phyloP scores from a whole-genome alignment of 345 rosid genomes.

The Populus pruinosa region DNA sequence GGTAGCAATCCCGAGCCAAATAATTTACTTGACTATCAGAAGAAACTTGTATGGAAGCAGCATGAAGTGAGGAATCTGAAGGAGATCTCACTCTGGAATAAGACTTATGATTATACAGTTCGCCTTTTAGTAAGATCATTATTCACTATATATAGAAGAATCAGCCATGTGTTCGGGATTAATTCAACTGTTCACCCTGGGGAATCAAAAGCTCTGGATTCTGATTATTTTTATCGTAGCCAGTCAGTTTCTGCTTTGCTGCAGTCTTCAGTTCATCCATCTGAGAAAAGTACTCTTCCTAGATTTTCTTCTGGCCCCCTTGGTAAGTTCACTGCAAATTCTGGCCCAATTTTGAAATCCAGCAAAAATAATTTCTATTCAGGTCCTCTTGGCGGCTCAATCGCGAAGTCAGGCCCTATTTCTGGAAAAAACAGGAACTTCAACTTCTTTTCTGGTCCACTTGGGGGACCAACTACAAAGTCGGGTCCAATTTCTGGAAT shows the following conservation, averaged over 20 bases:
- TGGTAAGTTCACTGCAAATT: constrained; percentile 41
- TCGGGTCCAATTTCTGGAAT: constrained; percentile 55
- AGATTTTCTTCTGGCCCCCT: constrained; percentile 86
- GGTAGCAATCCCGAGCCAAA: constrained; percentile 51
- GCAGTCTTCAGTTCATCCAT: constrained; percentile 52
- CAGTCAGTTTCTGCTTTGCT: constrained; percentile 66
- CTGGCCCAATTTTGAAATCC: constrained; percentile 45
- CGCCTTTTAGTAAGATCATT: constrained; percentile 69
- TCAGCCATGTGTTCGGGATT: constrained; percentile 64
- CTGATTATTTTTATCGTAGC: constrained; percentile 54
- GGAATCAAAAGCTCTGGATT: constrained; percentile 38
- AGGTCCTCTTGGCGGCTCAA: constrained; percentile 64
- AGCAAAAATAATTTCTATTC: constrained; percentile 62
- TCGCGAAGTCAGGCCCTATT: constrained; percentile 48
- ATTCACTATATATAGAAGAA: constrained; percentile 67
- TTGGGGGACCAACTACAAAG: constrained; percentile 45
- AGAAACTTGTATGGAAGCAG: constrained; percentile 76
- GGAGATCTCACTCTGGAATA: constrained; percentile 82
- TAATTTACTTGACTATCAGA: constrained; percentile 58
- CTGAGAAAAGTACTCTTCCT: constrained; percentile 42
- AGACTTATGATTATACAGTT: constrained; percentile 69
- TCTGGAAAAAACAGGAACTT: constrained; percentile 35
- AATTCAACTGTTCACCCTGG: constrained; percentile 37
- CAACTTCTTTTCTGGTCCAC: constrained; percentile 65
- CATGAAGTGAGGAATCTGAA: constrained; percentile 75